Percentiles rank a stretch among this genome's conserved stretches.
Evolutionary conservation across 129 eudicot species (phyloP).

Genomic region (Arctium lappa): DNA sequence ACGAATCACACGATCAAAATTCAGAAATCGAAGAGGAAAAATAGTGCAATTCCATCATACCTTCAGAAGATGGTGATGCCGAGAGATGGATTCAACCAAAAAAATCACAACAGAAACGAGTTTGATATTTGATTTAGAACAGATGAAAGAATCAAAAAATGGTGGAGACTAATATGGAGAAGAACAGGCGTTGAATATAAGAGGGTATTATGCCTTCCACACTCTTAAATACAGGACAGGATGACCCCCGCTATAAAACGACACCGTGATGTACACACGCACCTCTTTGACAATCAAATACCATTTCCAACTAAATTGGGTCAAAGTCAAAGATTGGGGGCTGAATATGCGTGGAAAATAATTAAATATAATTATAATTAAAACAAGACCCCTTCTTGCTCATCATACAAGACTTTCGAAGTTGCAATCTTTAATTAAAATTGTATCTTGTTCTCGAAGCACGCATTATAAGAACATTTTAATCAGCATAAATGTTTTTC

Average conservation of each 20-base stretch:
- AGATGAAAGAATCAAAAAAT: conserved; percentile 19
- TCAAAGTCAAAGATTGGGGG: conserved; percentile 16
- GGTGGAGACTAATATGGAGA: neutral
- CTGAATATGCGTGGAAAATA: neutral
- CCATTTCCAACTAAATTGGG: neutral
- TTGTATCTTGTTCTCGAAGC: conserved; percentile 13
- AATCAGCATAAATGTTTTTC: neutral
- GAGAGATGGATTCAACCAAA: neutral
- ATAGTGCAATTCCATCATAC: conserved; percentile 11
- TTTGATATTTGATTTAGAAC: neutral
- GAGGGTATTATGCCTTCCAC: conserved; percentile 14
- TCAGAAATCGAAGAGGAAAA: neutral
- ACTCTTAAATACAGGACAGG: neutral
- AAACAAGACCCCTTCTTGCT: conserved; percentile 10
- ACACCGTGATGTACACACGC: conserved; percentile 23
- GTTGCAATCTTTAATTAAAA: neutral
- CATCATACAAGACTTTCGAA: neutral
- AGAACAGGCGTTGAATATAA: conserved; percentile 4
- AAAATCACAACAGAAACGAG: neutral
- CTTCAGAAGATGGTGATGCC: conserved; percentile 9
- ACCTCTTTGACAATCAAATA: conserved; percentile 16
- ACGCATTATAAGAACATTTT: neutral
- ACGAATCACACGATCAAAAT: conserved; percentile 4
- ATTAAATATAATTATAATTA: neutral
- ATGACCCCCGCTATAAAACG: neutral